Evolutionary conservation across 306 rosid genomes (phyloP).

Genomic region (Quercus glauca): DNA sequence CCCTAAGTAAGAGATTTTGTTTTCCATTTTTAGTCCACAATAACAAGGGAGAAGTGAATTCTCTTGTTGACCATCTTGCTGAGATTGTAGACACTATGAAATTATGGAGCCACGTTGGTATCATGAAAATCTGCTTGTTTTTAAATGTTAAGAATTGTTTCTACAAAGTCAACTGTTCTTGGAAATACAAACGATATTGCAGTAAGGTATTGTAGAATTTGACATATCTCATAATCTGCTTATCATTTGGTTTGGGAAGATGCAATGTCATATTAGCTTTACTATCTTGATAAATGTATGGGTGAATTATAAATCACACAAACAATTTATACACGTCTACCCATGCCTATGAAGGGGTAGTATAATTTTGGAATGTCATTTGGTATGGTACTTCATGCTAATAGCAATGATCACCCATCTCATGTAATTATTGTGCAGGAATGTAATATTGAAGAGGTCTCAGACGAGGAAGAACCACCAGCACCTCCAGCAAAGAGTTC

Average conservation of each 20-base stretch:
- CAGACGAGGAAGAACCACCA: constrained; percentile 76
- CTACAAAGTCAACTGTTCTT: neutral
- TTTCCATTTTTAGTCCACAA: neutral
- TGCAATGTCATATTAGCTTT: neutral
- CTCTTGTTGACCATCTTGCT: neutral
- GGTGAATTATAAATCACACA: neutral
- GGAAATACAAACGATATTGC: neutral
- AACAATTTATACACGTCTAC: neutral
- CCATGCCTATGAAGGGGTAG: neutral
- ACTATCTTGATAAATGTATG: neutral
- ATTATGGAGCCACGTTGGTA: neutral
- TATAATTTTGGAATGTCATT: neutral
- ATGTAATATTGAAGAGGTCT: constrained; percentile 74
- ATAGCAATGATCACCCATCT: constrained; percentile 6
- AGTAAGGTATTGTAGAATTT: neutral
- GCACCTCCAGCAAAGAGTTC: constrained; percentile 67
- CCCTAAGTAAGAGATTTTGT: neutral
- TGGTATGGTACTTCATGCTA: neutral
- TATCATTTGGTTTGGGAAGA: neutral
- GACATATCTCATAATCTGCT: neutral
- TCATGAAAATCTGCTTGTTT: neutral
- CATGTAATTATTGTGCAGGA: constrained; percentile 50
- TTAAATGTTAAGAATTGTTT: neutral
- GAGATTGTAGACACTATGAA: neutral
- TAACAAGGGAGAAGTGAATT: neutral